Evolutionary conservation across 2,329 filamentous ascomycete species (phyloP).

Genomic region (Chaetomium strumarium): DNA sequence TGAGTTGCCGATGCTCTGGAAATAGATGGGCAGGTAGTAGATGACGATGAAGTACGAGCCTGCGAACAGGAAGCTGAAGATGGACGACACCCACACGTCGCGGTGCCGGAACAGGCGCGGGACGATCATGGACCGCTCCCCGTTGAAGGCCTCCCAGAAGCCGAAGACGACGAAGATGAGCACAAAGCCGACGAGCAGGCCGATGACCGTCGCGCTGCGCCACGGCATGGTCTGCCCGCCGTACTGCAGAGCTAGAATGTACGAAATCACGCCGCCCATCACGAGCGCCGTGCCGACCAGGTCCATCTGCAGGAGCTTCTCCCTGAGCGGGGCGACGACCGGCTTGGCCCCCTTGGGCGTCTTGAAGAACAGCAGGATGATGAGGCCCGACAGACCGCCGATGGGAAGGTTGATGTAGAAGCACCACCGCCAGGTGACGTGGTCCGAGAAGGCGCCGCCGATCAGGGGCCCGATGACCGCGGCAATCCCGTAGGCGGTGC

Average conservation of each 20-base stretch:
- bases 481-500: conserved; percentile 17
- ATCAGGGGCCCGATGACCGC: conserved; percentile 21
- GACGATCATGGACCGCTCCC: conserved; percentile 34
- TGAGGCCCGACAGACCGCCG: conserved; percentile 18
- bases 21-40: conserved; percentile 38
- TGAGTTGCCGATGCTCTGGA: conserved; percentile 34
- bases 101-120: conserved; percentile 31
- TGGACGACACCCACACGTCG: conserved; percentile 27
- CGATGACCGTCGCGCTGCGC: conserved; percentile 32
- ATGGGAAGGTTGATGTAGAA: conserved; percentile 25
- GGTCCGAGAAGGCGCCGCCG: conserved; percentile 20
- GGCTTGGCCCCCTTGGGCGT: conserved; percentile 32
- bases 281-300: conserved; percentile 33
- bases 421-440: conserved; percentile 23
- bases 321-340: conserved; percentile 29
- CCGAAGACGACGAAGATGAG: conserved; percentile 25
- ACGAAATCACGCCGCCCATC: conserved; percentile 35
- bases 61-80: conserved; percentile 31
- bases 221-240: conserved; percentile 36
- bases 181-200: conserved; percentile 33
- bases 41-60: conserved; percentile 34
- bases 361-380: conserved; percentile 27
- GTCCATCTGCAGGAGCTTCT: conserved; percentile 40
- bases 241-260: conserved; percentile 42
- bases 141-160: conserved; percentile 32